Evolutionary conservation across 2,329 filamentous ascomycete species (phyloP).

Genomic region (Neofusicoccum sp.): DNA sequence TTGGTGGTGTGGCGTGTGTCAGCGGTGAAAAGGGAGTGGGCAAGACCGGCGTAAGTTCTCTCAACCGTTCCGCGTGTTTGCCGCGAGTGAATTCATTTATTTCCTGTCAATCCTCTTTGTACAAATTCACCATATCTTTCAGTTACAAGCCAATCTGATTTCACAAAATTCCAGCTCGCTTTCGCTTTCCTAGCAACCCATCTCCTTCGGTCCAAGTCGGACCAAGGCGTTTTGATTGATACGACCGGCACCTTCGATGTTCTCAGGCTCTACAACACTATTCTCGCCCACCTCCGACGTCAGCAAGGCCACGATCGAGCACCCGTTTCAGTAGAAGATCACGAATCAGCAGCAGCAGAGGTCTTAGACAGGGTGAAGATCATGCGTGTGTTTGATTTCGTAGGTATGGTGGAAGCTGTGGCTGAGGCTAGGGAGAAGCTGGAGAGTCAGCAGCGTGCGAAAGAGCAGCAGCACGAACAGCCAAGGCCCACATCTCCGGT

Average conservation of each 20-base stretch:
- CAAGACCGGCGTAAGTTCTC: slow-evolving; percentile 30
- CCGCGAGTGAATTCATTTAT: background rate
- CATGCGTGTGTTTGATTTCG: slow-evolving; percentile 55
- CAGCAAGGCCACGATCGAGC: too few relatives aligned
- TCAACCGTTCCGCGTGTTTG: background rate
- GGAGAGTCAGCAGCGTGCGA: slow-evolving; percentile 23
- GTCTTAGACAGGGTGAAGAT: slow-evolving; percentile 50
- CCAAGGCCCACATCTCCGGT: background rate
- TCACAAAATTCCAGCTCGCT: slow-evolving; percentile 31
- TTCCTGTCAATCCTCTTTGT: background rate
- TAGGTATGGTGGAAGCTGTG: slow-evolving; percentile 51
- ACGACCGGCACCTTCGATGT: slow-evolving; percentile 51
- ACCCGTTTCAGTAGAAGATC: background rate
- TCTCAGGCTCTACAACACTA: slow-evolving; percentile 38
- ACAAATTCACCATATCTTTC: background rate
- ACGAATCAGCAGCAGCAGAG: slow-evolving; percentile 36
- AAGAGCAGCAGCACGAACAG: background rate
- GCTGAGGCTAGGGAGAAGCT: slow-evolving; percentile 46
- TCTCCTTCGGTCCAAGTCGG: slow-evolving; percentile 33
- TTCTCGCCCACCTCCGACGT: slow-evolving; percentile 29
- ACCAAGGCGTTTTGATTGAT: slow-evolving; percentile 49
- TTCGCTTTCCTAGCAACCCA: slow-evolving; percentile 42
- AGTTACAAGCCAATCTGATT: background rate
- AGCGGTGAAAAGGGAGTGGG: slow-evolving; percentile 35
- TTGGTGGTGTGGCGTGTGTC: slow-evolving; percentile 39